Base-by-base conservation (phyloP, 805 yeast genomes). In the Huiozyma naganishii region DNA sequence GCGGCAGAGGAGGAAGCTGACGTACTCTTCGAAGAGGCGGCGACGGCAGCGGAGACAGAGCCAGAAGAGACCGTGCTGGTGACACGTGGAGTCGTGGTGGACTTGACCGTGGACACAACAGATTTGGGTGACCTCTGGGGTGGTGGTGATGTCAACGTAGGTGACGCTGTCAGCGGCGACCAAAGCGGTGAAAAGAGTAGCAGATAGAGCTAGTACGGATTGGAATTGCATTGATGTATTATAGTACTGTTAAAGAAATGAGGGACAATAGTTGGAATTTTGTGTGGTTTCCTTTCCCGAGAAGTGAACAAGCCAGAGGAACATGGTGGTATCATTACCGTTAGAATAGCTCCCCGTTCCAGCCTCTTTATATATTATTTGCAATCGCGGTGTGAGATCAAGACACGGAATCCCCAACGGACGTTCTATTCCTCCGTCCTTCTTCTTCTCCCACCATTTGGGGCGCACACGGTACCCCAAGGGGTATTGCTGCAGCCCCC, bases 131-230 rank as follows among this genome's bases (percentile, higher is more conserved):
- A 37, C 44, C 43, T 70, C 62, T 51, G 77, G 77, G 41, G 77
- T 73, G 48, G 67, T 56, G 48, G 77, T 71, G 50, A 66, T 61
- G 50, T 73, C 76, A 41, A 70, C 73, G 56, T 67, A 69, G 9
- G 43, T 37, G 43, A 52, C 51, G 9, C 29, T 12, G 46, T 32
- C 36, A 13, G 43, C 40, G 27, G 46, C 23, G n/a, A 36, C 36
- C 8, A 11, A 17, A 35, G 39, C 37, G n/a, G 36, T 7, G 28
- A 32, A 10, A 12, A 45, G 7, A 13, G 41, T n/a, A 29, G 43
- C 39, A 28, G 44, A 36, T 27, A 37, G 27, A 17, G 12, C 10
- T 34, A 40, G 10, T 23, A 17, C 27, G 23, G 35, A 41, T 36
- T 33, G 33, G 41, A 37, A 42, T 46, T 43, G 42, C 43, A 44